Evolutionary conservation across 768 basidiomycete species (phyloP), one percentile per base, ranked within the genome.

Genomic region (Boletus edulis): DNA sequence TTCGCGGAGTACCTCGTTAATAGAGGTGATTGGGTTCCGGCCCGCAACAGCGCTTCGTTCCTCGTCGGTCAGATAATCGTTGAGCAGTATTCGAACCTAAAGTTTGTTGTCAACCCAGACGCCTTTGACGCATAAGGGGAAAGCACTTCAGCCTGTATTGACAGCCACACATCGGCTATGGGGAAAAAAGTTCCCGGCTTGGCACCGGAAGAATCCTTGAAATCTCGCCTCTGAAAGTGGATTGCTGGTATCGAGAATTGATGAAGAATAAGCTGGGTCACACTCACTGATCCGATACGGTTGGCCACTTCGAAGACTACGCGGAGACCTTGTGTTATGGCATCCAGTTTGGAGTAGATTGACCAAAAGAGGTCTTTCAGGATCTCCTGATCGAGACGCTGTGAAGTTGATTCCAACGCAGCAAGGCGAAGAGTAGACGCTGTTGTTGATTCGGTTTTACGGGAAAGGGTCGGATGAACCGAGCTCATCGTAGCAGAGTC

Each of bases 291-390:
- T 61, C 91, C 91, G 49, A 99, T 94, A 52, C 94, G 83, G 61
- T 87, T 89, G 1, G 91, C 81, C 7, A 98, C 89, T 69, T 99
- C 97, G 58, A 87, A 94, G 4, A 94, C 81, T 5, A 97, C 87
- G 49, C 94, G 78, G 57, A 97, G 76, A 11, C 95, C 92, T 68
- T 99, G 95, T 14, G 89, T 80, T 18, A 98, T 90, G 31, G 97
- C 97, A 65, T 94, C 88, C 45, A 99, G 66, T 71, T 99, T 98
- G 15, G 94, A 97, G 68, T 93, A 99, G 15, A 96, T 67, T 3
- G 96, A 97, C 96, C 96, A 98, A 71, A 98, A 98, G 35, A 99
- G 78, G 69, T 98, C 97, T 56, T 77, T 81, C 51, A 99, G 70
- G 14, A 89, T 88, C 65, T 96, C 94, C 56, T 92, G 90, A 62